Evolutionary conservation across 768 basidiomycete species (phyloP), one percentile per base, ranked within the genome.

Genomic region (Boletus rubropictus): DNA sequence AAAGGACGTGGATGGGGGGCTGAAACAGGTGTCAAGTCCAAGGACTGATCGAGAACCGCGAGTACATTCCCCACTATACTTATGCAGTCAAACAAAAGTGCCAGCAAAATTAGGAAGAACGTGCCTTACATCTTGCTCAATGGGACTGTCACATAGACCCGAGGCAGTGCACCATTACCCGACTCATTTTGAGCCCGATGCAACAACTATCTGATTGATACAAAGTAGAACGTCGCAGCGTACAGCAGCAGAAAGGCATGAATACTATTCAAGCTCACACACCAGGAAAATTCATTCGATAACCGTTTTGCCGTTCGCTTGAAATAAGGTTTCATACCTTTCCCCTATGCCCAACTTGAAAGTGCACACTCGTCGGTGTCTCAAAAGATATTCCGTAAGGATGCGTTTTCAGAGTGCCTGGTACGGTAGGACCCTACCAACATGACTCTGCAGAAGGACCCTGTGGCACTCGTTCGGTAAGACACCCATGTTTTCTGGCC

Each of bases 11-110:
- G 22, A 34, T 31, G 33, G 24, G n/a, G 22, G 18, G 2, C 29
- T 50, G 58, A 61, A 58, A 61, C 59, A 58, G 49, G 44, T 40
- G 20, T 31, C 40, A 15, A 21, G 22, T 11, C 7, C 34, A 21
- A 25, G 20, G 20, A 22, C 20, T 27, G 29, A 43, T 33, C 31
- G 35, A 53, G n/a, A 25, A 12, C 10, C 8, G 6, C 25, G 32
- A 33, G 12, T 15, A 33, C 15, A 38, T n/a, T 17, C 15, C 29
- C 27, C 18, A 28, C 3, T 12, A 43, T 45, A n/a, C n/a, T n/a
- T n/a, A 40, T 5, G 43, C 33, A 15, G 24, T n/a, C n/a, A n/a
- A n/a, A 20, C 14, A 40, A 31, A 48, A 42, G 39, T 25, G 32
- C 38, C 9, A 25, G 33, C 10, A n/a, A n/a, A 6, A 25, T 32